phyloP scores from a whole-genome alignment of 2,329 filamentous ascomycete species.

The Periconia sp. region DNA sequence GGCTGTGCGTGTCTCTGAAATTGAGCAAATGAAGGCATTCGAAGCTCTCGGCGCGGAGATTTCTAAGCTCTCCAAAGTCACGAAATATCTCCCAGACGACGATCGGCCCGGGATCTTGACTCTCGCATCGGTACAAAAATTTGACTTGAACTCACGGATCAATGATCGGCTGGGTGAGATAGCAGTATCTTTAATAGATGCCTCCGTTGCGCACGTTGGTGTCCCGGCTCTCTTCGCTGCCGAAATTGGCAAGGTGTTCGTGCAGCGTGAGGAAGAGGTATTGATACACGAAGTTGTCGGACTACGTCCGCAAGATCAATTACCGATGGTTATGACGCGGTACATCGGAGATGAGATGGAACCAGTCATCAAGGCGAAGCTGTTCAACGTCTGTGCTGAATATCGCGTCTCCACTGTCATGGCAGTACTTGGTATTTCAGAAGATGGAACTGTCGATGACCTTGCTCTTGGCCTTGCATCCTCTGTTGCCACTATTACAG shows the following conservation, averaged over 20 bases:
- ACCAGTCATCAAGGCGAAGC: slow-evolving; percentile 84
- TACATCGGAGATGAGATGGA: slow-evolving; percentile 96
- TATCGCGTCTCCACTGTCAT: slow-evolving; percentile 86
- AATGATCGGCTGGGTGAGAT: slow-evolving; percentile 71
- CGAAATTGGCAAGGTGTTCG: slow-evolving; percentile 68
- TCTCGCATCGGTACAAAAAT: slow-evolving; percentile 68
- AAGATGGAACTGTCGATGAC: slow-evolving; percentile 68
- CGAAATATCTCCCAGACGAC: slow-evolving; percentile 95
- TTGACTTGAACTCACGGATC: slow-evolving; percentile 67
- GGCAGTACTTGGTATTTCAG: slow-evolving; percentile 74
- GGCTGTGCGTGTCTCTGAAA: slow-evolving; percentile 66
- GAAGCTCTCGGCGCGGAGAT: slow-evolving; percentile 78
- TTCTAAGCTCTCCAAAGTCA: slow-evolving; percentile 80
- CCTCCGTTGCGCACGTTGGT: slow-evolving; percentile 67
- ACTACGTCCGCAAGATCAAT: slow-evolving; percentile 43
- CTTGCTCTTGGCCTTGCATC: slow-evolving; percentile 77
- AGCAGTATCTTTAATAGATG: slow-evolving; percentile 45
- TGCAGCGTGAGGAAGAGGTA: slow-evolving; percentile 73
- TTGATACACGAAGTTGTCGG: slow-evolving; percentile 69
- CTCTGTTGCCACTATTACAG: slow-evolving; percentile 78
- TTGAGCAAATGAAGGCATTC: slow-evolving; percentile 71
- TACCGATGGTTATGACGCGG: slow-evolving; percentile 81
- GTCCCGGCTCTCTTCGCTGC: slow-evolving; percentile 82
- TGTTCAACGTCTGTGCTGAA: slow-evolving; percentile 84
- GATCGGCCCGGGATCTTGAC: slow-evolving; percentile 88